A percentile compares a stretch with the other conserved stretches of the same genome.
phyloP scores from a whole-genome alignment of 2,329 filamentous ascomycete species.

The Fusarium nelsonii region DNA sequence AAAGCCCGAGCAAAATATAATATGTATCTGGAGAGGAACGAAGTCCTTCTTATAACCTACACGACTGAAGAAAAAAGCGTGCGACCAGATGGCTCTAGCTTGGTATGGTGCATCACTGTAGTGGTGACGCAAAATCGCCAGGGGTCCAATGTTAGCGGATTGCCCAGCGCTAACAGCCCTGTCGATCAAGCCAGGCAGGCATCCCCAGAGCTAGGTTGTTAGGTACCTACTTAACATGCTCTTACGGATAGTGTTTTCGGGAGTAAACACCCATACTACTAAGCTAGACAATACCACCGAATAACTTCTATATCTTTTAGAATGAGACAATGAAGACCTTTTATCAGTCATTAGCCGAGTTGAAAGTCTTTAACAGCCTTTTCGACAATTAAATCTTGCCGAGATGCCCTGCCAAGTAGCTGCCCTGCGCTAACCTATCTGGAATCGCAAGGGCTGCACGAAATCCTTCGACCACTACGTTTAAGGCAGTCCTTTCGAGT shows the following conservation, averaged over 20 bases:
- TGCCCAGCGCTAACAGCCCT: not conserved
- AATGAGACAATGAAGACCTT: no score
- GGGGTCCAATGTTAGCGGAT: not conserved
- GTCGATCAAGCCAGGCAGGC: no score
- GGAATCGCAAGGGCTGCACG: not conserved
- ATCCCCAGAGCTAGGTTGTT: not conserved
- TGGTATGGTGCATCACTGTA: not conserved
- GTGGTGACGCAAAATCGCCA: not conserved
- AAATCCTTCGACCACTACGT: not conserved
- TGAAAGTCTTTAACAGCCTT: no score
- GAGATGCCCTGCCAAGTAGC: not conserved
- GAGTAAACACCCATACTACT: not conserved
- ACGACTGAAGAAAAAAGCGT: not conserved
- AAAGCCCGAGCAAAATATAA: not conserved
- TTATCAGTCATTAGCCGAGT: no score
- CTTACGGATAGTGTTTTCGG: no score
- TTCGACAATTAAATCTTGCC: not conserved
- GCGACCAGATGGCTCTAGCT: no score
- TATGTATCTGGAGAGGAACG: not conserved
- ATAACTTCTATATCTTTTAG: no score
- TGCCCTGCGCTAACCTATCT: not conserved
- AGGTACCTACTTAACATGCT: no score
- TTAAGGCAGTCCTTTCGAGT: constrained; percentile 4
- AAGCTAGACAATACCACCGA: not conserved
- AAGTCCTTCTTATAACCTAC: not conserved